Evolutionary conservation across 805 yeast genomes (phyloP), one percentile per base, ranked within the genome.

Genomic region (Cyberlindnera maclurae): DNA sequence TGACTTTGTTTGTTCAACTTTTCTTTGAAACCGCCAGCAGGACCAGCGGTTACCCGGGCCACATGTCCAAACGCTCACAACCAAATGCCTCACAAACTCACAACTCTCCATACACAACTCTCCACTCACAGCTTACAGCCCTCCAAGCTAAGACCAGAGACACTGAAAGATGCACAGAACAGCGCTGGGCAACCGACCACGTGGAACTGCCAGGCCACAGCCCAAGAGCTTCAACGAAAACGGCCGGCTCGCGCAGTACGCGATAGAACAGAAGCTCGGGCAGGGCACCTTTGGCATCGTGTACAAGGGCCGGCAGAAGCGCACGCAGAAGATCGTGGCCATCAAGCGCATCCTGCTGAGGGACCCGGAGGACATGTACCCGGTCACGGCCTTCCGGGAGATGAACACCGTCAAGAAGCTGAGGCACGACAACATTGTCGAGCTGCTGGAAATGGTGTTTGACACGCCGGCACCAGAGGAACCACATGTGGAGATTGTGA

Each of bases 331-430:
- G 59, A 70, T n/a, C 12, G 97, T 90, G 15, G 99, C 99, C 1
- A 67, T 94, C 50, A 93, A 93, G 60, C 84, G 81, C 55, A 74
- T 93, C 34, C 65, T 88, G n/a, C 62, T 59, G 41, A 59, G 62
- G 12, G 60, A 59, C 29, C 54, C 56, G 27, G 67, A 67, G 37
- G 82, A 85, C 11, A 15, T 31, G 27, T 88, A 90, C 55, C 97
- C 98, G 2, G 79, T 93, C 20, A 93, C 98, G 0, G 96, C 97
- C 2, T 75, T 89, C 60, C 72, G 99, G 45, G 99, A 93, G 55
- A 88, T 90, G 42, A 74, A 81, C 13, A 85, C 88, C 16, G 67
- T 93, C 59, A 86, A 85, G 59, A 68, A 70, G 35, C 64, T 93
- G 36, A 58, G 69, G 38, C 86, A 90, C 57, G 61, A 65, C 20